phyloP scores from a whole-genome alignment of 2,329 filamentous ascomycete genomes.

The Claviceps sorghi region DNA sequence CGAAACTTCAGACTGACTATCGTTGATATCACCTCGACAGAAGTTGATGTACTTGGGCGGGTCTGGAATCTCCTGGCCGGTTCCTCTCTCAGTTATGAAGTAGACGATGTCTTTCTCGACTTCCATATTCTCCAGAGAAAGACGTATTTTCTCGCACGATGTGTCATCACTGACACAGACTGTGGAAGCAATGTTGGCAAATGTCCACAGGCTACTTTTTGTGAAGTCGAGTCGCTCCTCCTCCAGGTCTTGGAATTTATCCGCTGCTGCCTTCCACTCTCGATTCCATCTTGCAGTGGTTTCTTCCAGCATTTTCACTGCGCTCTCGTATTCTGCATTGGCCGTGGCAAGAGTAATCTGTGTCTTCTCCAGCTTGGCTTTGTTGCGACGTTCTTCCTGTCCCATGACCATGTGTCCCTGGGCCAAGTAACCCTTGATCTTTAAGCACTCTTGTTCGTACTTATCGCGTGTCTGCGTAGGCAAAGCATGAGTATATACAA shows the following conservation, averaged over 20 bases:
- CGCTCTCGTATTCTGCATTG: slow-evolving; percentile 84
- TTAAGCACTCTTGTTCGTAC: slow-evolving; percentile 94
- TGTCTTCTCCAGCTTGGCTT: slow-evolving; percentile 96
- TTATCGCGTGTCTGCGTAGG: slow-evolving; percentile 60
- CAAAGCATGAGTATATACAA: neutral
- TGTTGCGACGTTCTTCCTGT: slow-evolving; percentile 96
- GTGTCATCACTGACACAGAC: slow-evolving; percentile 96
- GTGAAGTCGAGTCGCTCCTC: slow-evolving; percentile 94
- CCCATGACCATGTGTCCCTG: slow-evolving; percentile 99
- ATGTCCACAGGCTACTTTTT: slow-evolving; percentile 95
- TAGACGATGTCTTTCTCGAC: slow-evolving; percentile 84
- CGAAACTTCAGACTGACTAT: slow-evolving; percentile 67
- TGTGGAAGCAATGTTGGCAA: slow-evolving; percentile 92
- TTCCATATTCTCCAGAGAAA: slow-evolving; percentile 88
- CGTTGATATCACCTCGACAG: slow-evolving; percentile 71
- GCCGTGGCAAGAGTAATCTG: slow-evolving; percentile 86
- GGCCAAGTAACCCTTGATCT: slow-evolving; percentile 95
- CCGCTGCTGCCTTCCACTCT: slow-evolving; percentile 95
- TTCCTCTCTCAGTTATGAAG: slow-evolving; percentile 82
- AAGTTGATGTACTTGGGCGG: slow-evolving; percentile 98
- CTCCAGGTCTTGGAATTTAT: slow-evolving; percentile 98
- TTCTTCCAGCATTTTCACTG: slow-evolving; percentile 85
- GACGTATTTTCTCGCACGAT: slow-evolving; percentile 88
- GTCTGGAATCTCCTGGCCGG: slow-evolving; percentile 93
- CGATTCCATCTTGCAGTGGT: slow-evolving; percentile 93